Base-by-base conservation (phyloP, 148 eudicot species). In the Chenopodium suecicum region DNA sequence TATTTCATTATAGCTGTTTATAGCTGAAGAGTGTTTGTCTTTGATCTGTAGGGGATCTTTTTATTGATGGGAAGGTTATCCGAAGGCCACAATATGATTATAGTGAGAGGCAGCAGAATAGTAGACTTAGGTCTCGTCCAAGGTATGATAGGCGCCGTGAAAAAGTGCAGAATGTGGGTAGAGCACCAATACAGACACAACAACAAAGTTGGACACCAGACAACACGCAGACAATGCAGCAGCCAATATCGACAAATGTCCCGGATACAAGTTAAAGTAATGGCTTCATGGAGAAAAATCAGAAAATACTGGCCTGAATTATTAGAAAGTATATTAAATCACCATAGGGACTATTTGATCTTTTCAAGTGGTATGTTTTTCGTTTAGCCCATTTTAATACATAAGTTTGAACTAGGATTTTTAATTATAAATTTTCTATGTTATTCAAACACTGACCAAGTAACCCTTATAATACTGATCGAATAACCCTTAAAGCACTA, bases 21-120 rank as follows among this genome's bases (percentile, higher is more conserved):
- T 54, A 9, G 75, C 79, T 75, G 13, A 62, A 31, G n/a, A n/a
- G 29, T 48, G 14, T 20, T n/a, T 32, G 44, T 27, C 44, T 77
- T 76, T 66, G 70, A 50, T 88, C 74, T 74, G 6, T 76, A 92
- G 98, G 98, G 46, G 97, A 94, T 86, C 85, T 91, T 80, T 94
- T 88, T 74, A 72, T 88, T 13, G 94, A 94, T 74, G 98, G 98
- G 64, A 89, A 90, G 79, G 97, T 94, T 66, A 88, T 88, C 47
- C 97, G 89, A 56, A 88, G 98, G 82, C 98, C 95, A 47, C 96
- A 95, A 76, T 95, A 81, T 86, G 89, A 94, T 85, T 92, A 85
- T 71, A 88, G 82, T 74, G 85, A 90, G 22, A 89, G 93, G 81
- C 90, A 87, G 81, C 88, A 80, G 31, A 79, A 65, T 66, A 78